Evolutionary conservation across 2,329 filamentous ascomycete genomes (phyloP).

Genomic region (Geoglossum cookeanum): DNA sequence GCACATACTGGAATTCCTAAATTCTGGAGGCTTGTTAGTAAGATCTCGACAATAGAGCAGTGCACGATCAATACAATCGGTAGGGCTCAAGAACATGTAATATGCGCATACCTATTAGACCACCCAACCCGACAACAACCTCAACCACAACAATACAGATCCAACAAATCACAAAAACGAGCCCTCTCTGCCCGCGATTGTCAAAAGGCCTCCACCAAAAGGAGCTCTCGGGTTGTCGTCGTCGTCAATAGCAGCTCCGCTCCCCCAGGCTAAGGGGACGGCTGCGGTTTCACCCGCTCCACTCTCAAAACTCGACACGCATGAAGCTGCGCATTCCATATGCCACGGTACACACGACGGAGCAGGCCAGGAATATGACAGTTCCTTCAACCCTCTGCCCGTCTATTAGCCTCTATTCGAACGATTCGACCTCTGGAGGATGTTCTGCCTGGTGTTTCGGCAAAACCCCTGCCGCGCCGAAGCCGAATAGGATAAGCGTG

Average conservation of each 20-base stretch:
- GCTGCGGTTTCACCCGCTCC: conserved; percentile 1
- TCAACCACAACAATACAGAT: not conserved
- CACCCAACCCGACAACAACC: not conserved
- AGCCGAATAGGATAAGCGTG: not conserved
- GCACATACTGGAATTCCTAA: not conserved
- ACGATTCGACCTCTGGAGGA: not conserved
- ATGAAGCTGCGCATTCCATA: conserved; percentile 1
- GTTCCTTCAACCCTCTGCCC: not conserved
- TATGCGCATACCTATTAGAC: not conserved
- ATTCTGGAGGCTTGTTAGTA: not conserved
- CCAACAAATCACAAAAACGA: not conserved
- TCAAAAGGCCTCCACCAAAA: not conserved
- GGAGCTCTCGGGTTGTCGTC: not conserved
- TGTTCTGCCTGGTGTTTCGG: conserved; percentile 3
- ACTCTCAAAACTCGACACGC: not conserved
- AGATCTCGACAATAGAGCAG: not conserved
- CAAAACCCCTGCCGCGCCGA: not conserved
- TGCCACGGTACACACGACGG: not conserved
- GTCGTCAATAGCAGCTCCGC: not conserved
- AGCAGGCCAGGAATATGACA: not conserved
- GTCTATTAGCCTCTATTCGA: not conserved
- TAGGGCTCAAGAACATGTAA: not conserved
- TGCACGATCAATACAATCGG: not conserved
- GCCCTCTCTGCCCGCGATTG: not conserved
- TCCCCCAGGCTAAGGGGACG: conserved; percentile 1